Percentiles rank a stretch among this genome's conserved stretches.
These are phyloP conservation scores for Colletotrichum noveboracense DNA, from an alignment of 2,329 filamentous ascomycete species.

Conservation along the genomic window DNA sequence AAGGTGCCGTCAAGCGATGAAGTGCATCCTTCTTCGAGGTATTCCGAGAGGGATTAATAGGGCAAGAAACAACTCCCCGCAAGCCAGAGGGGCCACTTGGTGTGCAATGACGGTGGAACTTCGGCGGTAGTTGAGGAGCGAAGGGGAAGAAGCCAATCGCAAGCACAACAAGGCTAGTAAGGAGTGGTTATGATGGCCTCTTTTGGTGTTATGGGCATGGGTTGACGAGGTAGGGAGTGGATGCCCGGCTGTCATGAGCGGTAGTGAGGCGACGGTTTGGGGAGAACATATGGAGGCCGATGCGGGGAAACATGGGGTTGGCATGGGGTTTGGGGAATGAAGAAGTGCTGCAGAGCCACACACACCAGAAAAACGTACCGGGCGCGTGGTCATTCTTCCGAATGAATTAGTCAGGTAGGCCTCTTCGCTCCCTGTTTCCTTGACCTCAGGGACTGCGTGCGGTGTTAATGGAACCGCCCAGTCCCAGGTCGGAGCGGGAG, in stretches of 20 bases:
- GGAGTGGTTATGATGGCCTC: slow-evolving; percentile 11
- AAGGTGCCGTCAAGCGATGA: background rate
- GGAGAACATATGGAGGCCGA: background rate
- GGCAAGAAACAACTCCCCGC: background rate
- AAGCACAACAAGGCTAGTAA: background rate
- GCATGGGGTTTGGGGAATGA: background rate
- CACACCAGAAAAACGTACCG: background rate
- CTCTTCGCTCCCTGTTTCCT: background rate
- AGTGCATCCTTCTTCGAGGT: background rate
- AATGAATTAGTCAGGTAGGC: background rate
- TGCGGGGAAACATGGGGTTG: background rate
- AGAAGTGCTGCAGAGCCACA: background rate
- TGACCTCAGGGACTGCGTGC: background rate
- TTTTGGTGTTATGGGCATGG: background rate
- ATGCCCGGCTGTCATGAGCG: slow-evolving; percentile 8
- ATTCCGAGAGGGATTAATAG: background rate
- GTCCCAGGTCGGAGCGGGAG: background rate
- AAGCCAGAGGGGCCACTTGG: background rate
- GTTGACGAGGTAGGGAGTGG: background rate
- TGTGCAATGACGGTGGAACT: background rate
- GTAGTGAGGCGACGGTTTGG: background rate
- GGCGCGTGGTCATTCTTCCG: background rate
- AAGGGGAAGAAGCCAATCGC: background rate
- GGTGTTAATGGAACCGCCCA: background rate
- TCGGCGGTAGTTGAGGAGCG: background rate